A percentile compares a stretch with the other conserved stretches of the same genome.
Evolutionary conservation across 192 early-diverging fungal genomes (phyloP).

Genomic region (Fimicolochytrium jonesii): DNA sequence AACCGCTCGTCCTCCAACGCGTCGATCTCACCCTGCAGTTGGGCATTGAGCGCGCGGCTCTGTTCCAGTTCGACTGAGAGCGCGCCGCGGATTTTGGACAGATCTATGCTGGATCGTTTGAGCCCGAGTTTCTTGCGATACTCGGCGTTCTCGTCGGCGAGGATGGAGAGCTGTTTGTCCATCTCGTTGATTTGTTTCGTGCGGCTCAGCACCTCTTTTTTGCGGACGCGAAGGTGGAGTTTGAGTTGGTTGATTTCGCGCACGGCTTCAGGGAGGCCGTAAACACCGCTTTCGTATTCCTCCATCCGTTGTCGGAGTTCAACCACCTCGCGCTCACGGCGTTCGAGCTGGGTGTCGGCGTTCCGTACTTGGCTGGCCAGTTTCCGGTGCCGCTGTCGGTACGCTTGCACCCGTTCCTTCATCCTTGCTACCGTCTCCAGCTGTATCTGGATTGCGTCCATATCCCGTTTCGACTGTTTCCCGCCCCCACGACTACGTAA

Average conservation of each 20-base stretch:
- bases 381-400: conserved; percentile 21
- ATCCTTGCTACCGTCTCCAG: conserved; percentile 22
- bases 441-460: conserved; percentile 21
- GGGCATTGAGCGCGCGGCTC: conserved; percentile 26
- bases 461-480: neutral
- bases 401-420: conserved; percentile 36
- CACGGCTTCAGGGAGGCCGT: conserved; percentile 45
- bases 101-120: conserved; percentile 38
- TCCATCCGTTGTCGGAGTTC: conserved; percentile 33
- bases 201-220: conserved; percentile 38
- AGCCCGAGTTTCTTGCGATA: conserved; percentile 29
- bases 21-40: conserved; percentile 49
- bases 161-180: conserved; percentile 33
- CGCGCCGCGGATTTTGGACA: conserved; percentile 34
- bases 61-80: conserved; percentile 47
- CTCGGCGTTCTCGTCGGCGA: conserved; percentile 47
- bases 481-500: conserved; percentile 15
- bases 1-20: conserved; percentile 49
- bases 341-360: conserved; percentile 35
- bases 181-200: conserved; percentile 41
- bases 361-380: conserved; percentile 23
- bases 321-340: conserved; percentile 41
- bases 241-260: conserved; percentile 46
- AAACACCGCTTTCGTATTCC: conserved; percentile 41
- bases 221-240: conserved; percentile 25